Conservation (phyloP, 352 stramenopile genomes). For the Phytophthora meadii region DNA sequence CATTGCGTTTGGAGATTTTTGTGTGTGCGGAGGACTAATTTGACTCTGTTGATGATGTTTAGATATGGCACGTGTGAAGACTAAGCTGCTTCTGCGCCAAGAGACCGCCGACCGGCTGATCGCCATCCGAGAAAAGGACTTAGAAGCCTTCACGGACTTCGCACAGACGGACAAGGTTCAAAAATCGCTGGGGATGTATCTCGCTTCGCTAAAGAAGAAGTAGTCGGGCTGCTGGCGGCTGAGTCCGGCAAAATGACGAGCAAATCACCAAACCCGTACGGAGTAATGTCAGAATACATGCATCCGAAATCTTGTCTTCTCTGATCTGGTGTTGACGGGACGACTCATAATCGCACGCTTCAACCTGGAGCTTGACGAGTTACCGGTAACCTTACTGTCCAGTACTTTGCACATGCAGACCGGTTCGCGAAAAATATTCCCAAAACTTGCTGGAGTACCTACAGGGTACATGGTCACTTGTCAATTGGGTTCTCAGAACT, state of each 20-base stretch:
- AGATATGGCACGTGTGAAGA: slow-evolving; percentile 77
- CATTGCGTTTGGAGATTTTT: background rate
- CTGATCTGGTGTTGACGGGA: no score
- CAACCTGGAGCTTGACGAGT: no score
- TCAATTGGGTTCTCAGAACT: no score
- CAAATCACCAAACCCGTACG: background rate
- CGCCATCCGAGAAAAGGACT: slow-evolving; percentile 59
- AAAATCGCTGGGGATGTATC: slow-evolving; percentile 80
- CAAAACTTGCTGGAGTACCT: no score
- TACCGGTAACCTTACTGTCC: no score
- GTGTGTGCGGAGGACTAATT: background rate
- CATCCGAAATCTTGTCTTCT: background rate
- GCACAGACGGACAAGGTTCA: slow-evolving; percentile 84
- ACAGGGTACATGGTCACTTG: no score
- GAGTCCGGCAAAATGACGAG: background rate
- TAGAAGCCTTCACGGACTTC: slow-evolving; percentile 78
- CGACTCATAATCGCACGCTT: no score
- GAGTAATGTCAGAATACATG: background rate
- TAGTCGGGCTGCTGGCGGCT: slow-evolving; percentile 5
- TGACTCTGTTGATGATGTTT: background rate
- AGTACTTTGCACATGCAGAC: background rate
- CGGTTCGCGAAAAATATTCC: no score
- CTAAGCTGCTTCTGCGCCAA: slow-evolving; percentile 81
- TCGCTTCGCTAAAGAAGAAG: slow-evolving; percentile 82
- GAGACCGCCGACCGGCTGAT: slow-evolving; percentile 71